These are phyloP conservation scores for Chytriomyces sp. DNA, from an alignment of 192 early-diverging fungal genomes.

Conservation along the genomic window DNA sequence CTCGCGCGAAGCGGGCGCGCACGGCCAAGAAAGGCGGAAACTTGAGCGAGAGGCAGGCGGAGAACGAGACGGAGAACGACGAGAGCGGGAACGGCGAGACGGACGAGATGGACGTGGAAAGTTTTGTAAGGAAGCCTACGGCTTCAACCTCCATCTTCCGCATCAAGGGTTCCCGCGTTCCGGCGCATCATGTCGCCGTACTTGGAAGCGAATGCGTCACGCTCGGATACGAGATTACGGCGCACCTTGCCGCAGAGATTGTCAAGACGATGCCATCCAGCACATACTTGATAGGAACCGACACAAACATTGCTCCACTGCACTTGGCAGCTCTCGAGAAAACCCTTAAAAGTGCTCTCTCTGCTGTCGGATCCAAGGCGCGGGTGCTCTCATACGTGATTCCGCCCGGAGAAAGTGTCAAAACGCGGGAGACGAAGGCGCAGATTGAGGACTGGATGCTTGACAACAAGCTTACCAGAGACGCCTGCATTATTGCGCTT, in stretches of 20 bases:
- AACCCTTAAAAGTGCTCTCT: background rate
- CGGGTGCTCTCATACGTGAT: constrained; percentile 74
- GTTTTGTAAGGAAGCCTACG: background rate
- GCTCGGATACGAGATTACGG: constrained; percentile 78
- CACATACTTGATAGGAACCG: constrained; percentile 87
- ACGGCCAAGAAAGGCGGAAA: too few relatives aligned
- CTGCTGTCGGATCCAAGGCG: background rate
- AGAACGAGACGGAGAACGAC: too few relatives aligned
- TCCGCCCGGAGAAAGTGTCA: constrained; percentile 85
- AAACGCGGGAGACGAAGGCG: constrained; percentile 84
- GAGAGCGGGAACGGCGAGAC: background rate
- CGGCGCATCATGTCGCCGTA: constrained; percentile 64
- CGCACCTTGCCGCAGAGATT: constrained; percentile 74
- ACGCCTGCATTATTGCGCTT: constrained; percentile 89
- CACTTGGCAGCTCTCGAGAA: constrained; percentile 55
- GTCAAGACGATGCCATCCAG: constrained; percentile 68
- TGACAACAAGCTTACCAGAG: constrained; percentile 79
- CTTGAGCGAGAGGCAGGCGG: too few relatives aligned
- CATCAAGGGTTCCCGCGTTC: background rate
- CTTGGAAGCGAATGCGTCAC: constrained; percentile 84
- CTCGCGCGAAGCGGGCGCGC: too few relatives aligned
- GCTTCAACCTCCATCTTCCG: background rate
- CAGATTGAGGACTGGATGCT: constrained; percentile 93
- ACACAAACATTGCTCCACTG: constrained; percentile 77
- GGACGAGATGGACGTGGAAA: background rate